Percentiles rank a stretch among this genome's conserved stretches.
These are phyloP conservation scores for Neurospora sp. DNA, from an alignment of 495 filamentous ascomycete species.

Conservation along the genomic window DNA sequence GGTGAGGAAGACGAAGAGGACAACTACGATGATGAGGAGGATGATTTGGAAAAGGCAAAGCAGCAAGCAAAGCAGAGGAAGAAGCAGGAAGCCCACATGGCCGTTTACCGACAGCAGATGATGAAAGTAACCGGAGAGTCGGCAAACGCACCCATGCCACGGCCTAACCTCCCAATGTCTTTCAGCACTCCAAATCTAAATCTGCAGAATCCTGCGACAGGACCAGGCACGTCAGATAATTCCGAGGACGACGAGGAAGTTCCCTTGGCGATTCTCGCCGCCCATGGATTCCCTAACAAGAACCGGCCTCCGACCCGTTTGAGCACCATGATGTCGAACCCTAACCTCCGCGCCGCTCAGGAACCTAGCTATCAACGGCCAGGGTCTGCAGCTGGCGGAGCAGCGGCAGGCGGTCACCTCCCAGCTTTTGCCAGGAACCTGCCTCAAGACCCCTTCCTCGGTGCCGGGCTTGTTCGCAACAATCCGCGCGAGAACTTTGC, in stretches of 20 bases:
- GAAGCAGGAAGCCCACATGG: conserved; percentile 85
- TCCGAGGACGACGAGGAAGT: conserved; percentile 80
- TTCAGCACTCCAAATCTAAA: conserved; percentile 49
- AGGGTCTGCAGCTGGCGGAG: conserved; percentile 19
- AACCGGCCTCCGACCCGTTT: conserved; percentile 68
- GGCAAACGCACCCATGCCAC: conserved; percentile 29
- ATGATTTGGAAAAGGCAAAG: conserved; percentile 66
- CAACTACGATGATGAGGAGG: conserved; percentile 71
- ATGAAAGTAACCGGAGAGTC: conserved; percentile 87
- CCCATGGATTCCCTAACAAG: conserved; percentile 85
- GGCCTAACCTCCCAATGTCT: conserved; percentile 37
- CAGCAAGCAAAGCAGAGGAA: conserved; percentile 64
- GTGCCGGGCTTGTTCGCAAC: conserved; percentile 67
- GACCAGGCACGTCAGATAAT: conserved; percentile 30
- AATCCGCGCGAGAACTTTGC: conserved; percentile 68
- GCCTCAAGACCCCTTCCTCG: conserved; percentile 82
- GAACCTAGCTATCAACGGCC: conserved; percentile 28
- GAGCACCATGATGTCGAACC: conserved; percentile 53
- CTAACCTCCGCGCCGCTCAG: conserved; percentile 44
- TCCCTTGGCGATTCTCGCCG: conserved; percentile 77
- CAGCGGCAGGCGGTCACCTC: conserved; percentile 21
- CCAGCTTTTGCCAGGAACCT: conserved; percentile 83
- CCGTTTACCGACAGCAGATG: conserved; percentile 91
- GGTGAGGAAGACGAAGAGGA: conserved; percentile 49
- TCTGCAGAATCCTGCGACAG: conserved; percentile 18